These are phyloP conservation scores for Pythium apleroticum DNA, from an alignment of 352 stramenopile species.

Conservation along the genomic window DNA sequence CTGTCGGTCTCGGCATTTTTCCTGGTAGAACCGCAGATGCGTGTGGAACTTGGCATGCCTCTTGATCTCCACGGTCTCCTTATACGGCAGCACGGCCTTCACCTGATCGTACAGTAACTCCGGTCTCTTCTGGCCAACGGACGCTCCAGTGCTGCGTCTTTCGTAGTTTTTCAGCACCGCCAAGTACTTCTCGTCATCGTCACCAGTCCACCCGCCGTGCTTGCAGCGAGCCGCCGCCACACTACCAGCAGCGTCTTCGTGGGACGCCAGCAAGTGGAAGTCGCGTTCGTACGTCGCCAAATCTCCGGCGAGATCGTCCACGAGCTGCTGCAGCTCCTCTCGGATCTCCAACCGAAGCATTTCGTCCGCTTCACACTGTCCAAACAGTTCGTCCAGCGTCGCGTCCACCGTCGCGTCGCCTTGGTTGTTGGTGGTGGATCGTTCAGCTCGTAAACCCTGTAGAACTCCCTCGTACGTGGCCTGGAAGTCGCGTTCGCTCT, in stretches of 20 bases:
- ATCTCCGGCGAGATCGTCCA: conserved; percentile 31
- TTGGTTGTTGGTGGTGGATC: conserved; percentile 7
- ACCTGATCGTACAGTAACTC: conserved; percentile 69
- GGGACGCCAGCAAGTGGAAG: conserved; percentile 39
- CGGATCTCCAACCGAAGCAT: conserved; percentile 49
- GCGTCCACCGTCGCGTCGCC: conserved; percentile 5
- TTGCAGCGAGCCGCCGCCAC: conserved; percentile 40
- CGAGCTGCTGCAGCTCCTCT: conserved; percentile 33
- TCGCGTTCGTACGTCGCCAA: conserved; percentile 37
- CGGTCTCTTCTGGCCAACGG: conserved; percentile 35
- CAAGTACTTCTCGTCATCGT: conserved; percentile 63
- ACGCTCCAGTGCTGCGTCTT: conserved; percentile 19
- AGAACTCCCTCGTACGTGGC: conserved; percentile 35
- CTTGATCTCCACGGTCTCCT: conserved; percentile 40
- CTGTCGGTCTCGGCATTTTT: conserved; percentile 53
- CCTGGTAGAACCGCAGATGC: conserved; percentile 47
- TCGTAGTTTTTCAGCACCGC: conserved; percentile 53
- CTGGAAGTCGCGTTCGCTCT: conserved; percentile 43
- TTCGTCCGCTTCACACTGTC: conserved; percentile 32
- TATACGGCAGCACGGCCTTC: conserved; percentile 39
- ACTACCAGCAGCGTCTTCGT: conserved; percentile 32
- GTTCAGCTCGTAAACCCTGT: conserved; percentile 25
- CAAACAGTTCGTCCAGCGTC: conserved; percentile 16
- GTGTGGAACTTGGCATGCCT: conserved; percentile 65
- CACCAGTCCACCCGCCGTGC: conserved; percentile 40